phyloP scores from a whole-genome alignment of 2,329 filamentous ascomycete genomes.

The Aspergillus piperis region DNA sequence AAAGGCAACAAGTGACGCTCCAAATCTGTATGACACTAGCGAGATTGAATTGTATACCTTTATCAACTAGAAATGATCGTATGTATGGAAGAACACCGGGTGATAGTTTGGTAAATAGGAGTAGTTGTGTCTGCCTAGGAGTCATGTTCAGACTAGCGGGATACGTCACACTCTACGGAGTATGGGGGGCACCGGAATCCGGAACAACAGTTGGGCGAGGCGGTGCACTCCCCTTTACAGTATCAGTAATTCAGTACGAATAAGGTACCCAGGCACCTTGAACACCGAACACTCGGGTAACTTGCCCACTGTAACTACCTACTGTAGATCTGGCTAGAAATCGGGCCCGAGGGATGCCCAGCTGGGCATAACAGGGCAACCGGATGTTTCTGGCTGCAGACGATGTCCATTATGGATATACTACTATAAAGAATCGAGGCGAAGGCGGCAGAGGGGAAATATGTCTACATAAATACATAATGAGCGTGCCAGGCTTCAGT shows the following conservation, averaged over 20 bases:
- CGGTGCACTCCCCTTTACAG: neutral
- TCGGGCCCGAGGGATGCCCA: too few relatives aligned
- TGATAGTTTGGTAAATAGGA: neutral
- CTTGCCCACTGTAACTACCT: too few relatives aligned
- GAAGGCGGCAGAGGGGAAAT: too few relatives aligned
- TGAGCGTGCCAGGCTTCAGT: too few relatives aligned
- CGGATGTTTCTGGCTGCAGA: too few relatives aligned
- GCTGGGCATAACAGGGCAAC: too few relatives aligned
- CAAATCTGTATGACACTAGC: neutral
- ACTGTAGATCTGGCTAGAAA: too few relatives aligned
- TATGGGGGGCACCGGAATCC: neutral
- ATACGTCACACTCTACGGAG: slow-evolving; percentile 5
- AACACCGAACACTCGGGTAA: too few relatives aligned
- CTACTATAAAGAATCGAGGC: too few relatives aligned
- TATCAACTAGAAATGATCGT: neutral
- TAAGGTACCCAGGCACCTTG: too few relatives aligned
- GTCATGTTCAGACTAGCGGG: neutral
- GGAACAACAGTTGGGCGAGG: neutral
- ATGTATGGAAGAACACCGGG: neutral
- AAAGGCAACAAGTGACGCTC: neutral
- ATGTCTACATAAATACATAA: too few relatives aligned
- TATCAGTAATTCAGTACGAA: neutral
- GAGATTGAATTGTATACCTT: neutral
- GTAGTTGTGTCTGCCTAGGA: neutral
- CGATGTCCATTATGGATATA: too few relatives aligned